Percentiles rank a stretch among this genome's conserved stretches.
phyloP scores from a whole-genome alignment of 2,329 filamentous ascomycete genomes.

The Gyromitra esculenta region DNA sequence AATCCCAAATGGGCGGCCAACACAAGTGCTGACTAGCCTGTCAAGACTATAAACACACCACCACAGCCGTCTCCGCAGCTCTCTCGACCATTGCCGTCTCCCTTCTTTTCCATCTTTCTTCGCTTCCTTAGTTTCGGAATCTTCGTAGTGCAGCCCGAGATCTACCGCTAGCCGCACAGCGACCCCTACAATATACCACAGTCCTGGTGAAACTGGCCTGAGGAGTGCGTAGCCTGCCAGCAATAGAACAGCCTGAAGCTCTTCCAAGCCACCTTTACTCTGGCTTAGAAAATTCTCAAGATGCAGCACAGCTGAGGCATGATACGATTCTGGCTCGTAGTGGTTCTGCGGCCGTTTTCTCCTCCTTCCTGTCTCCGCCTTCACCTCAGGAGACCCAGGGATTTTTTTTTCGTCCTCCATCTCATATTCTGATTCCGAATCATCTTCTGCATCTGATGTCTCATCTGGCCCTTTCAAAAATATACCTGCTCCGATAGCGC shows the following conservation, averaged over 20 bases:
- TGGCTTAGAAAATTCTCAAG: conserved; percentile 83
- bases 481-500: conserved; percentile 92
- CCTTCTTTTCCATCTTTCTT: conserved; percentile 67
- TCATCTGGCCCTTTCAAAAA: conserved; percentile 70
- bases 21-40: conserved; percentile 91
- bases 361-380: conserved; percentile 44
- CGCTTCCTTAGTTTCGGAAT: conserved; percentile 65
- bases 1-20: conserved; percentile 91
- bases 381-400: conserved; percentile 35
- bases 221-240: conserved; percentile 91
- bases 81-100: conserved; percentile 82
- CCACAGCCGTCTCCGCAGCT: conserved; percentile 87
- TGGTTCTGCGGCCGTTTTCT: conserved; percentile 60
- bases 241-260: conserved; percentile 90
- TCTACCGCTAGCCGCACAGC: conserved; percentile 90
- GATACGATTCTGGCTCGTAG: conserved; percentile 90
- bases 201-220: conserved; percentile 86
- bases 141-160: conserved; percentile 90
- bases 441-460: conserved; percentile 43
- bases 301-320: conserved; percentile 91
- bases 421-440: conserved; percentile 59
- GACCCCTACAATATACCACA: conserved; percentile 98
- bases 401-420: conserved; percentile 57
- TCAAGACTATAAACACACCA: conserved; percentile 98
- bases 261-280: conserved; percentile 88